These are phyloP conservation scores for Lyophyllum atratum DNA, from an alignment of 768 basidiomycete genomes.

Conservation along the genomic window DNA sequence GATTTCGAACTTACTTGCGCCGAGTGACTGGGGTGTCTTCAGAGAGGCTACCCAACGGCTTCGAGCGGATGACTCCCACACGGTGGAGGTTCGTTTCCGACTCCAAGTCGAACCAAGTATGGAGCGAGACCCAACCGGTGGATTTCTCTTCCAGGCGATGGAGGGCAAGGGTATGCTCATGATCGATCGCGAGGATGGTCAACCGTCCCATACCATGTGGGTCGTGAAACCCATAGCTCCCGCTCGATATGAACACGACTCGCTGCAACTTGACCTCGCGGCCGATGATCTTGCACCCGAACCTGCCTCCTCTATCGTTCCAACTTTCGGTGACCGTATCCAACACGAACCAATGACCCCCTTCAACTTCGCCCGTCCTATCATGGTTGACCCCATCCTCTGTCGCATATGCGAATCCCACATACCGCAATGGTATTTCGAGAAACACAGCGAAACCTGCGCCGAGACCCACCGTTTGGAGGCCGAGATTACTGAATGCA, in stretches of 20 bases:
- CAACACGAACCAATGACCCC: constrained; percentile 56
- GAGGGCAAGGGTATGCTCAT: constrained; percentile 99
- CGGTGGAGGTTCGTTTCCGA: constrained; percentile 89
- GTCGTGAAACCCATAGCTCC: constrained; percentile 83
- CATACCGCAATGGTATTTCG: constrained; percentile 99
- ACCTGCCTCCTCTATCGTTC: constrained; percentile 41
- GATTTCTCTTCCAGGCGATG: constrained; percentile 77
- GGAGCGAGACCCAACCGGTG: constrained; percentile 55
- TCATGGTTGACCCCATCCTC: constrained; percentile 82
- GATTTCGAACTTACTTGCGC: constrained; percentile 79
- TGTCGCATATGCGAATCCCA: constrained; percentile 98
- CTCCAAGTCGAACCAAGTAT: constrained; percentile 72
- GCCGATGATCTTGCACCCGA: constrained; percentile 45
- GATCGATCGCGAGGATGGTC: constrained; percentile 86
- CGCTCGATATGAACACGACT: constrained; percentile 67
- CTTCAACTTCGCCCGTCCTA: constrained; percentile 75
- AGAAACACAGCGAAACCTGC: constrained; percentile 99
- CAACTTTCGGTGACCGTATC: constrained; percentile 34
- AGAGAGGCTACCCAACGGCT: constrained; percentile 83
- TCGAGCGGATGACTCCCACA: constrained; percentile 90
- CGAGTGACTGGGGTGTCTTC: constrained; percentile 82
- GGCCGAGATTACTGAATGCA: constrained; percentile 91
- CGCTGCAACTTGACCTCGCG: constrained; percentile 62
- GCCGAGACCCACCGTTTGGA: constrained; percentile 95
- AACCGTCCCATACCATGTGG: constrained; percentile 97